These are phyloP conservation scores for Diacronema lutheri DNA, from an alignment of 78 protist genomes.

Conservation along the genomic window DNA sequence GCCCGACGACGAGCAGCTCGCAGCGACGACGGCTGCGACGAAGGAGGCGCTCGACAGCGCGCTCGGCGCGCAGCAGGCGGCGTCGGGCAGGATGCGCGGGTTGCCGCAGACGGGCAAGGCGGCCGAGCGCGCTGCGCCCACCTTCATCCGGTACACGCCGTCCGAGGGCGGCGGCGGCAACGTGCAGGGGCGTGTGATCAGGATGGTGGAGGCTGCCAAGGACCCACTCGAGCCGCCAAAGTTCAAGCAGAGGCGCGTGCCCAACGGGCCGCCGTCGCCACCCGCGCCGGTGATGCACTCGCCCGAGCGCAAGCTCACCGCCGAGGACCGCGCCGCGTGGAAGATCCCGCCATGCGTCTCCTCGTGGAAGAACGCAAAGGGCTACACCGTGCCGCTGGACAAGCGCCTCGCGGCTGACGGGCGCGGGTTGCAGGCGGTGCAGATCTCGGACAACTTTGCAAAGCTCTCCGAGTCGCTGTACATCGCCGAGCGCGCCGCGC, in stretches of 20 bases:
- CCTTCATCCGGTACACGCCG: conserved; percentile 32
- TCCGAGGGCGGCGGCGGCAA: not conserved
- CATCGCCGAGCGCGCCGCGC: conserved; percentile 82
- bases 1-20: not conserved
- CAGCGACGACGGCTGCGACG: not conserved
- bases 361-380: conserved; percentile 96
- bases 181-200: conserved; percentile 2
- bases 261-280: conserved; percentile 64
- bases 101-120: not conserved
- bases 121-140: not conserved
- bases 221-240: conserved; percentile 50
- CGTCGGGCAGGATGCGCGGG: not conserved
- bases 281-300: conserved; percentile 98
- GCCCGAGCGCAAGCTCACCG: conserved; percentile 76
- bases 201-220: conserved; percentile 27
- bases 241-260: conserved; percentile 19
- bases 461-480: conserved; percentile 84
- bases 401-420: conserved; percentile 97
- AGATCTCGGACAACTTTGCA: conserved; percentile 86
- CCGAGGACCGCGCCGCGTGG: conserved; percentile 73
- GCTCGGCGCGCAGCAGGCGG: not conserved
- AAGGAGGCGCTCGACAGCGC: conserved; percentile 10
- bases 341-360: conserved; percentile 95
- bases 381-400: conserved; percentile 95
- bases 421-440: conserved; percentile 62